Base-by-base conservation (phyloP, 257 asterid genomes). In the Coffea canephora region DNA sequence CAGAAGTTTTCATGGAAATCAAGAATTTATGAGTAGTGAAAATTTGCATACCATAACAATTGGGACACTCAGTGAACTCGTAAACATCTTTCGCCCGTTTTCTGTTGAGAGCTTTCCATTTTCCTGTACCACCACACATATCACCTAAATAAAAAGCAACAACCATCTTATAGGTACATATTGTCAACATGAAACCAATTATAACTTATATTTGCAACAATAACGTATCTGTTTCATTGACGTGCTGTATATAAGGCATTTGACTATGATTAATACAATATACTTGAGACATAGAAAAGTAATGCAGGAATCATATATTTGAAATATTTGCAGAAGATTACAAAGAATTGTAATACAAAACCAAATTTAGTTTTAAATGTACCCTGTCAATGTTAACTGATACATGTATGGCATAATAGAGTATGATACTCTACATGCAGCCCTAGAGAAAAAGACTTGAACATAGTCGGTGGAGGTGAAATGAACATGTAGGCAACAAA, bases 101-200 rank as follows among this genome's bases (percentile, higher is more conserved):
- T 89, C 98, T 83, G 84, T 94, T 96, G 50, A 94, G 89, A 73
- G 98, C 99, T 86, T 96, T 96, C 99, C 99, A 96, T 90, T 94
- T 96, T 89, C 99, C 99, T 82, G 99, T 92, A 86, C 99, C 99
- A 87, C 98, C 99, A 84, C 99, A 96, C 99, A 96, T 96, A 87
- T 94, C 99, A 91, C 99, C 99, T 96, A 88, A 87, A 92, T 84
- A 81, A 87, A 88, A 84, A 86, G 84, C 81, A 90, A 82, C 85
- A 14, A 57, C 84, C 83, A 71, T 79, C 88, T 84, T 79, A 86
- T 71, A 77, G 77, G 84, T 79, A 76, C 46, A 74, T 65, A 73
- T 45, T 69, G 72, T 45, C 80, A 61, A 79, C 68, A 21, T 77
- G 36, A n/a, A 41, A 48, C 36, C 70, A 46, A 71, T 27, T 66